phyloP scores from a whole-genome alignment of 2,329 filamentous ascomycete species.

The Paracorniculantispora psalliotae region DNA sequence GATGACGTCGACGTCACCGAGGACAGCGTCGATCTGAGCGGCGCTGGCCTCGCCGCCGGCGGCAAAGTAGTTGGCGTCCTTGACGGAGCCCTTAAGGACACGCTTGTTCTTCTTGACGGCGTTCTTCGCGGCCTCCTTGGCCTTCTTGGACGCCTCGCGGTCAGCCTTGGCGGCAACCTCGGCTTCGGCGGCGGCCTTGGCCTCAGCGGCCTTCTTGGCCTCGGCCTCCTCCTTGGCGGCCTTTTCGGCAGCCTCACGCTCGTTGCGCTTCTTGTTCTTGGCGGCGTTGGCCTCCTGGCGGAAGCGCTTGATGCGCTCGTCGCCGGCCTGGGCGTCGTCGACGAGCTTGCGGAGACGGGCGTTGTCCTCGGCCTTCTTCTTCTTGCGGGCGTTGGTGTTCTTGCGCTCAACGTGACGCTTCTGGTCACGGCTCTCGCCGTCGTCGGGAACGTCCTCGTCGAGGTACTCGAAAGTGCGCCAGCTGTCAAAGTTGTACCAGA shows the following conservation, averaged over 20 bases:
- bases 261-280: constrained; percentile 92
- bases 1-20: constrained; percentile 80
- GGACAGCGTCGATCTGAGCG: constrained; percentile 72
- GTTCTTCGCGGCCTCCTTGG: constrained; percentile 97
- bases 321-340: constrained; percentile 75
- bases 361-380: constrained; percentile 99
- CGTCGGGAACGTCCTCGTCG: constrained; percentile 96
- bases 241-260: constrained; percentile 89
- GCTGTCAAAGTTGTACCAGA: constrained; percentile 99
- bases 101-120: constrained; percentile 99
- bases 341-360: constrained; percentile 83
- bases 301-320: constrained; percentile 98
- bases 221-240: constrained; percentile 79
- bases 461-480: constrained; percentile 98
- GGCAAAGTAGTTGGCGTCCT: constrained; percentile 96
- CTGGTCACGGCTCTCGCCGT: constrained; percentile 98
- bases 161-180: constrained; percentile 82
- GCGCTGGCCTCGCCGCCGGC: constrained; percentile 67
- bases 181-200: constrained; percentile 71
- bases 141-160: constrained; percentile 84
- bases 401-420: constrained; percentile 98
- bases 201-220: constrained; percentile 78
- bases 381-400: constrained; percentile 95
- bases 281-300: constrained; percentile 82
- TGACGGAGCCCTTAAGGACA: constrained; percentile 86